A percentile compares a stretch with the other conserved stretches of the same genome.
These are phyloP conservation scores for Cenchrus fungigraminus DNA, from an alignment of 176 grass and related monocot species.

Conservation along the genomic window DNA sequence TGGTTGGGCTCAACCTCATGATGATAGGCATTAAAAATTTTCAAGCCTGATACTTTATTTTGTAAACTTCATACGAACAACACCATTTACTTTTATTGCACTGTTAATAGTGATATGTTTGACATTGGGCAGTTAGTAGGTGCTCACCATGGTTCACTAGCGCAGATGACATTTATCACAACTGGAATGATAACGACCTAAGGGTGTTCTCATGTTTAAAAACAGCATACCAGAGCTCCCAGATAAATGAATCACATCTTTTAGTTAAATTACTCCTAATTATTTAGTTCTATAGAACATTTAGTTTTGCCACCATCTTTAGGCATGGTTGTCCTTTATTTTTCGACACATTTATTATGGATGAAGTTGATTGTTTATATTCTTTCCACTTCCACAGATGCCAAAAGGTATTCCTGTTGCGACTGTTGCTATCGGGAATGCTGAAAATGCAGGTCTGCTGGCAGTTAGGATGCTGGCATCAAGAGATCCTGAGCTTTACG, in stretches of 20 bases:
- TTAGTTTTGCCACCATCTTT: not conserved
- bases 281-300: constrained; percentile 9
- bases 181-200: not conserved
- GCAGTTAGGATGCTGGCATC: constrained; percentile 65
- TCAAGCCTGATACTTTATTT: constrained; percentile 17
- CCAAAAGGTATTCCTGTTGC: constrained; percentile 90
- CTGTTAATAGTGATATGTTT: not conserved
- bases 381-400: constrained; percentile 61
- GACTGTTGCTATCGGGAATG: constrained; percentile 77
- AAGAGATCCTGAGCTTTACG: constrained; percentile 67
- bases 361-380: constrained; percentile 32
- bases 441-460: constrained; percentile 85
- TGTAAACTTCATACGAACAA: not conserved
- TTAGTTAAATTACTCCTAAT: not conserved
- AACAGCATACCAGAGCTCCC: not conserved
- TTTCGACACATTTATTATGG: not conserved
- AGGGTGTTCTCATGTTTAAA: not conserved
- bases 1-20: not conserved
- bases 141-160: not conserved
- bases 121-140: not conserved
- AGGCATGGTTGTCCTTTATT: not conserved
- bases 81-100: not conserved
- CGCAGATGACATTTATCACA: not conserved
- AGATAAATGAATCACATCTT: not conserved
- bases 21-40: not conserved